Base-by-base conservation (phyloP, 495 filamentous ascomycete species). In the Penicillium nucicola region DNA sequence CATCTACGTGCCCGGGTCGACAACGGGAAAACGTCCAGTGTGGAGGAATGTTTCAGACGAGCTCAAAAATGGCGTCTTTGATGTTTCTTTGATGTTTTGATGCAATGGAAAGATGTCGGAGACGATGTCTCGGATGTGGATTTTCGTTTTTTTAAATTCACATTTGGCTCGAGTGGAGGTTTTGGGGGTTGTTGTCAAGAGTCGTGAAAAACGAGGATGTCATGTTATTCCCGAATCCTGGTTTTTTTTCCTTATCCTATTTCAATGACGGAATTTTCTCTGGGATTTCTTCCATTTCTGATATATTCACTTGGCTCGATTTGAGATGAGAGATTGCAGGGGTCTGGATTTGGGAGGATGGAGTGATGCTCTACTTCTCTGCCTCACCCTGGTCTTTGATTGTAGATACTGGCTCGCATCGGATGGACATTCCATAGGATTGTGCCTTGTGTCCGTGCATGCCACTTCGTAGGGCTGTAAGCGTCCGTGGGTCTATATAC, bases 231-330 rank as follows among this genome's bases (percentile, higher is more conserved):
- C 60, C 53, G 52, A 55, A 62, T 65, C 58, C 59, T 62, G 46
- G 46, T 52, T 61, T 60, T 61, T 60, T 61, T 62, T 51, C 36
- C 50, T 60, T 62, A 62, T 50, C 58, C 58, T 64, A 67, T 69
- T 65, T 64, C 62, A 68, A 64, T 67, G 64, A 69, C 61, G 67
- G 61, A 60, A 68, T 61, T 52, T 58, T 60, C 45, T 58, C 50
- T 65, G 61, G 57, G 53, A 53, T 52, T 30, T 30, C 7, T 22
- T 23, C 14, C n/a, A 45, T 10, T 42, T 42, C 12, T 25, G 5
- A 25, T 22, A 22, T 3, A 2, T 28, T 9, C 5, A 8, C 2
- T 28, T 8, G 7, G 25, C 25, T 28, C 25, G 7, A 8, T 9
- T 28, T 28, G 25, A 28, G 25, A n/a, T n/a, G n/a, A 8, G 5